A percentile compares a stretch with the other conserved stretches of the same genome.
phyloP scores from a whole-genome alignment of 1,284 basidiomycete species.

The Golubevia pallescens region DNA sequence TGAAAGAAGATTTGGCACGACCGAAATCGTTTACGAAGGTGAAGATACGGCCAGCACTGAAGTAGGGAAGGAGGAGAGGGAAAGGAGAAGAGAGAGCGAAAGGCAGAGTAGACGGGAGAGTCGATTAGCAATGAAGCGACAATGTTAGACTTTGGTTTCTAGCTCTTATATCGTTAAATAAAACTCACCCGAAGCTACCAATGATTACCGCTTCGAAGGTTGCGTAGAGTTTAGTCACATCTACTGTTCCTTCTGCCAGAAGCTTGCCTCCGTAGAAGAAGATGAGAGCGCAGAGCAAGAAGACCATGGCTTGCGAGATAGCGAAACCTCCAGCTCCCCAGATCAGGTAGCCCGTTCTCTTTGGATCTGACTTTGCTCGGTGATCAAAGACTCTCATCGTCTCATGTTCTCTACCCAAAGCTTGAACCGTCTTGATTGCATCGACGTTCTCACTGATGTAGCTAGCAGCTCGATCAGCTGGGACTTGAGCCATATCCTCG shows the following conservation, averaged over 20 bases:
- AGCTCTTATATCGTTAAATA: too few relatives aligned
- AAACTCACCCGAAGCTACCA: too few relatives aligned
- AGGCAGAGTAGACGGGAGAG: too few relatives aligned
- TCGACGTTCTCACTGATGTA: conserved; percentile 54
- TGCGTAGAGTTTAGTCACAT: conserved; percentile 33
- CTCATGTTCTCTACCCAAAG: conserved; percentile 50
- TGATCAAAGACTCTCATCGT: conserved; percentile 42
- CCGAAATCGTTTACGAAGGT: conserved; percentile 49
- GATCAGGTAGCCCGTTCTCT: conserved; percentile 27
- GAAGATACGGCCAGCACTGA: conserved; percentile 36
- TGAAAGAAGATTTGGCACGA: conserved; percentile 39
- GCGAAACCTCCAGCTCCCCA: conserved; percentile 45
- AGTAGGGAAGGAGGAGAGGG: background rate
- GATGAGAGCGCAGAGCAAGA: conserved; percentile 37
- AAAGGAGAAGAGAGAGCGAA: background rate
- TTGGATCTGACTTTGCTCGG: conserved; percentile 22
- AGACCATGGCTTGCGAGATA: conserved; percentile 45
- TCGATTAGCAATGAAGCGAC: too few relatives aligned
- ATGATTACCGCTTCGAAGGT: conserved; percentile 4
- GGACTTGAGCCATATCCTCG: conserved; percentile 34
- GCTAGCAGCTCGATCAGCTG: conserved; percentile 31
- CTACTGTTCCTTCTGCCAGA: conserved; percentile 20
- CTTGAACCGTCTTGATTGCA: conserved; percentile 48
- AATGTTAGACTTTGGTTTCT: too few relatives aligned
- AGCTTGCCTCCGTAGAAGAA: conserved; percentile 55